Percentiles rank a stretch among this genome's conserved stretches.
Conservation (phyloP, 2,329 filamentous ascomycete species). For the Fonsecaea nubica region DNA sequence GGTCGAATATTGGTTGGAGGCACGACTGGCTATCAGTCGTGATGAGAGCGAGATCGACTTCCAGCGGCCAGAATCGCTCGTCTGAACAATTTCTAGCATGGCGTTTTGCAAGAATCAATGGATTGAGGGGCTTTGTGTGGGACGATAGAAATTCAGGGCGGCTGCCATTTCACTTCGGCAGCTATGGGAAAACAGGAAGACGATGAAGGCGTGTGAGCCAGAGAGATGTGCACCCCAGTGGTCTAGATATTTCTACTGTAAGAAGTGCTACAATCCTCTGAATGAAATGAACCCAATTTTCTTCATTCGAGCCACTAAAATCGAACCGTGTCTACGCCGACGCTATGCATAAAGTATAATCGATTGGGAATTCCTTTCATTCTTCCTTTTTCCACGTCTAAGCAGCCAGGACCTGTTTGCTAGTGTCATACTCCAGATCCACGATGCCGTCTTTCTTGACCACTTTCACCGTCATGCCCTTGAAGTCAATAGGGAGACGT, state of each 20-base stretch:
- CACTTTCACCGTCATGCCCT: constrained; percentile 91
- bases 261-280: background rate
- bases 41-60: background rate
- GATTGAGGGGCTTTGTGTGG: background rate
- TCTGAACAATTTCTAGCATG: constrained; percentile 11
- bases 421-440: constrained; percentile 84
- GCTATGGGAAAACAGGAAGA: background rate
- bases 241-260: background rate
- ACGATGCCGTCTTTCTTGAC: constrained; percentile 92
- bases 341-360: constrained; percentile 34
- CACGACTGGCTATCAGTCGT: background rate
- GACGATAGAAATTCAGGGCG: background rate
- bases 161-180: background rate
- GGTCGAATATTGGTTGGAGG: constrained; percentile 19
- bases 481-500: constrained; percentile 97
- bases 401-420: constrained; percentile 62
- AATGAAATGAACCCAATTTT: constrained; percentile 13
- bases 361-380: background rate
- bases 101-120: constrained; percentile 7
- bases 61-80: background rate
- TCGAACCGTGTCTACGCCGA: constrained; percentile 17
- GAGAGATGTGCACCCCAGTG: background rate
- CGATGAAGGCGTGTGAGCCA: background rate
- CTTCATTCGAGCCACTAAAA: constrained; percentile 15
- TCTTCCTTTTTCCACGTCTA: constrained; percentile 39